phyloP scores from a whole-genome alignment of 257 asterid species.

The Lycium barbarum region DNA sequence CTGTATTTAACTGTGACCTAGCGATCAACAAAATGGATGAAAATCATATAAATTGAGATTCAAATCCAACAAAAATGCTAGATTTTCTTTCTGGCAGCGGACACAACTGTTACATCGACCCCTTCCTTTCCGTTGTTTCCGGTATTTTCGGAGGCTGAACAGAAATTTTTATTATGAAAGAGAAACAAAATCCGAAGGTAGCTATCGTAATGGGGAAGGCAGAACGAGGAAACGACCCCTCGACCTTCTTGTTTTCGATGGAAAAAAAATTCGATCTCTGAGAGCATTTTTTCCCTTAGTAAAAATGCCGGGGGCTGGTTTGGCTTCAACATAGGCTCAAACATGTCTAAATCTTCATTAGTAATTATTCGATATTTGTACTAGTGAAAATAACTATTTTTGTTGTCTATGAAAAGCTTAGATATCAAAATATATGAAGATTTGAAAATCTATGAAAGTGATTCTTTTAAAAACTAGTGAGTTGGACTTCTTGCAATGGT shows the following conservation, averaged over 20 bases:
- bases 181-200: not conserved
- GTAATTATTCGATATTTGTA: not conserved
- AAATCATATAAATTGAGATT: not conserved
- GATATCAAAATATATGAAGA: not conserved
- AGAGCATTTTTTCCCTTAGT: no score
- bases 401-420: not conserved
- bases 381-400: not conserved
- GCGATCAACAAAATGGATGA: not conserved
- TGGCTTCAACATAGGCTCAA: no score
- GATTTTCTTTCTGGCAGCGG: not conserved
- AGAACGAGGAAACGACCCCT: not conserved
- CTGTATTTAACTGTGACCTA: not conserved
- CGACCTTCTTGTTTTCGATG: no score
- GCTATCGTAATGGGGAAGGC: not conserved
- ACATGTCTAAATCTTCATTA: no score
- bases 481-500: slow-evolving; percentile 22
- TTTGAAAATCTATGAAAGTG: not conserved
- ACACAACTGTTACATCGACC: no score
- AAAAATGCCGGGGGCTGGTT: no score
- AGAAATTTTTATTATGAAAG: not conserved
- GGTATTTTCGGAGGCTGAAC: no score
- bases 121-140: not conserved
- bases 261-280: no score
- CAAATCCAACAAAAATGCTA: not conserved
- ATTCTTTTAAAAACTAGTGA: slow-evolving; percentile 4